A percentile compares a stretch with the other conserved stretches of the same genome.
Evolutionary conservation across 148 eudicot species (phyloP).

Genomic region (Vaccinium corymbosum): DNA sequence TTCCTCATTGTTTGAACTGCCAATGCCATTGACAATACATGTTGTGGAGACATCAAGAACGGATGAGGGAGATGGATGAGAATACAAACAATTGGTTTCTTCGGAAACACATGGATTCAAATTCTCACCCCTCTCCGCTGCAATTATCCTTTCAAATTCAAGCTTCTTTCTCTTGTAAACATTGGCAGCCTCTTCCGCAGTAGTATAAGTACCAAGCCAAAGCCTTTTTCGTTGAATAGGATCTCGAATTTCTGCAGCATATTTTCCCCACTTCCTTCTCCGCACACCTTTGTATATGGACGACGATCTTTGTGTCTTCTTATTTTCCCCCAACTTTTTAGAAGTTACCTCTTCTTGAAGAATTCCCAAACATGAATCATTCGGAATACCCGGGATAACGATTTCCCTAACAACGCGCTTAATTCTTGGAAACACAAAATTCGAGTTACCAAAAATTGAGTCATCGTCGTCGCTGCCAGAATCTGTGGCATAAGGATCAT

Average conservation of each 20-base stretch:
- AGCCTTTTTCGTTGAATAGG: constrained; percentile 5
- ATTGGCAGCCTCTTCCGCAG: constrained; percentile 14
- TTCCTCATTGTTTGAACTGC: constrained; percentile 3
- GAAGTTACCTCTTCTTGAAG: neutral
- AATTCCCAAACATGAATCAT: neutral
- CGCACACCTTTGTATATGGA: constrained; percentile 7
- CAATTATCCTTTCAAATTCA: constrained; percentile 11
- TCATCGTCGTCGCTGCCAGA: constrained; percentile 15
- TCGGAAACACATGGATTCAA: constrained; percentile 17
- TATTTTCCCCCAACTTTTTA: neutral
- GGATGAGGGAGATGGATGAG: constrained; percentile 41
- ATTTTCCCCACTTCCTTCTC: constrained; percentile 17
- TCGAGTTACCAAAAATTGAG: neutral
- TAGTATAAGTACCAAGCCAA: constrained; percentile 17
- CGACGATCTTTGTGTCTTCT: neutral
- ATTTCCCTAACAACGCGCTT: constrained; percentile 19
- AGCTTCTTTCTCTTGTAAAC: constrained; percentile 12
- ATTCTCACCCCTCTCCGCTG: constrained; percentile 9
- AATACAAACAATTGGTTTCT: constrained; percentile 19
- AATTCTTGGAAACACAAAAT: neutral
- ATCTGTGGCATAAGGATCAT: constrained; percentile 27
- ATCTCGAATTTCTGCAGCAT: constrained; percentile 15
- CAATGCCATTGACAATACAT: constrained; percentile 5
- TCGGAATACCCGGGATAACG: neutral
- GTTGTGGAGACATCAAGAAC: constrained; percentile 36